Conservation (phyloP, 495 filamentous ascomycete genomes). For the Bacidia gigantensis region DNA sequence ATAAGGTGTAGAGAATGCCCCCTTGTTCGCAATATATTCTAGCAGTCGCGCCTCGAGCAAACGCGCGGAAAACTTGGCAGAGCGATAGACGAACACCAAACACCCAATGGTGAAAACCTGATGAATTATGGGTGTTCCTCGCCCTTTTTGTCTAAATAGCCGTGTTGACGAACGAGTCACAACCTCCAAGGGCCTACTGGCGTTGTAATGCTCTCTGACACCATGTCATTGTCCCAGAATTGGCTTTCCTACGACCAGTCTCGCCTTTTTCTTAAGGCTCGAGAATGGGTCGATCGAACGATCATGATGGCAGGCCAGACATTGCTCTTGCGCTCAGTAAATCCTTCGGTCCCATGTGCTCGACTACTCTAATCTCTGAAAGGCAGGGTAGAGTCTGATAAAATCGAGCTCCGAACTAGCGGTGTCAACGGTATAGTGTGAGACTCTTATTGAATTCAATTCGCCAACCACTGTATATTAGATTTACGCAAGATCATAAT, state of each 20-base stretch:
- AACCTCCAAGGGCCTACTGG: background rate
- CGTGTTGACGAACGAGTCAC: background rate
- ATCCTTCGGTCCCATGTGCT: background rate
- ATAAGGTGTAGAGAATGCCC: background rate
- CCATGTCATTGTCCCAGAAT: background rate
- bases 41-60: background rate
- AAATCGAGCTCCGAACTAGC: slow-evolving; percentile 35
- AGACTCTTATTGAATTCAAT: slow-evolving; percentile 24
- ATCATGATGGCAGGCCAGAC: slow-evolving; percentile 7
- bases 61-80: background rate
- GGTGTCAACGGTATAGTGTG: slow-evolving; percentile 36
- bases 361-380: slow-evolving; percentile 7
- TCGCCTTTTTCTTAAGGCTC: background rate
- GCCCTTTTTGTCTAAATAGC: no score
- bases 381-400: slow-evolving; percentile 38
- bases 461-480: slow-evolving; percentile 14
- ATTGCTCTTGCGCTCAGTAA: slow-evolving; percentile 18
- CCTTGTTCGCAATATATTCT: background rate
- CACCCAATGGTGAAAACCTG: no score
- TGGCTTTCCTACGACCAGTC: background rate
- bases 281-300: slow-evolving; percentile 1
- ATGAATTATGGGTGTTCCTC: no score
- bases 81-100: background rate
- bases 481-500: slow-evolving; percentile 52
- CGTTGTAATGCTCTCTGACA: background rate